Evolutionary conservation across 768 basidiomycete species (phyloP).

Genomic region (Pleurotus tuoliensis): DNA sequence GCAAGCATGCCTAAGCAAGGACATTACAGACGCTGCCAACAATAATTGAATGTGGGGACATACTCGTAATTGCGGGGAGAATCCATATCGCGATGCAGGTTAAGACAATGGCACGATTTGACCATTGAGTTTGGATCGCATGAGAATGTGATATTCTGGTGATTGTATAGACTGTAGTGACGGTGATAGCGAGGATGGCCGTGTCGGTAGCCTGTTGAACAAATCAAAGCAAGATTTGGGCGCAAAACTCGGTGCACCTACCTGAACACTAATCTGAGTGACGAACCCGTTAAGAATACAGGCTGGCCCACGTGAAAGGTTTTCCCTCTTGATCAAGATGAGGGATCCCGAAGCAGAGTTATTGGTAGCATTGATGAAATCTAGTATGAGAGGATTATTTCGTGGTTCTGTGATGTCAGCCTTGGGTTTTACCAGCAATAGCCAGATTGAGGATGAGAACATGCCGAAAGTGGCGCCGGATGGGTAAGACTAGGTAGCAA

Average conservation of each 20-base stretch:
- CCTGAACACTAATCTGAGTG: constrained; percentile 2
- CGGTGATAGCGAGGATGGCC: constrained; percentile 12
- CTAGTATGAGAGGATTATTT: background rate
- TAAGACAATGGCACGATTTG: background rate
- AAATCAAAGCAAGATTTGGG: background rate
- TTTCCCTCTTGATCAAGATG: constrained; percentile 1
- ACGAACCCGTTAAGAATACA: constrained; percentile 1
- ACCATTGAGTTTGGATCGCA: constrained; percentile 2
- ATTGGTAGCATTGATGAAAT: constrained; percentile 11
- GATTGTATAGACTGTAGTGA: constrained; percentile 12
- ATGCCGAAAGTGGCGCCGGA: constrained; percentile 11
- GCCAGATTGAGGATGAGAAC: constrained; percentile 11
- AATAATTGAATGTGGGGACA: background rate
- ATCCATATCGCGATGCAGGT: background rate
- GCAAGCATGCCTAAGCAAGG: constrained; percentile 10
- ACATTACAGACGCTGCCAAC: background rate
- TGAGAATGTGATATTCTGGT: constrained; percentile 5
- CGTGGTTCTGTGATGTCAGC: background rate
- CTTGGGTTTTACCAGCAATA: constrained; percentile 1
- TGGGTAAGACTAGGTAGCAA: constrained; percentile 10
- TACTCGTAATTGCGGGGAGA: background rate
- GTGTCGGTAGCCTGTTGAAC: constrained; percentile 12
- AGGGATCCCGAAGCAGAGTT: constrained; percentile 10
- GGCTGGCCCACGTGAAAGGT: background rate
- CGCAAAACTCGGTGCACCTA: background rate